Evolutionary conservation across 768 basidiomycete genomes (phyloP).

Genomic region (Boletus rubropictus): DNA sequence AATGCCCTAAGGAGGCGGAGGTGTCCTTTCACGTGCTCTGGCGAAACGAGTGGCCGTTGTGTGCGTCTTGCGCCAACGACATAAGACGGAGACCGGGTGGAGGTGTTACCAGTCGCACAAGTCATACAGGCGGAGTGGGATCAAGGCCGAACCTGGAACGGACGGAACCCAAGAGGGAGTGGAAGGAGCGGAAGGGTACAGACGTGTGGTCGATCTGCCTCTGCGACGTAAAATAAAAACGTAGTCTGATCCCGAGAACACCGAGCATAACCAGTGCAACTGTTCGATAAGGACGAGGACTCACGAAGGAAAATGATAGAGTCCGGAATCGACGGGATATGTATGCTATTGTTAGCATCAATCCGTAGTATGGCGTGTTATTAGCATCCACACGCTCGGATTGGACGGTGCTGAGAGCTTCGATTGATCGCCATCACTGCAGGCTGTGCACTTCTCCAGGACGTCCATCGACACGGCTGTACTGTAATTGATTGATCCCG

Average conservation of each 20-base stretch:
- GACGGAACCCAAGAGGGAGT: neutral
- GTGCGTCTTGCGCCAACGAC: conserved; percentile 17
- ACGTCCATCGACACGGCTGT: no score
- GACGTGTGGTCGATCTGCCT: conserved; percentile 7
- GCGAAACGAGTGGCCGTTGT: conserved; percentile 27
- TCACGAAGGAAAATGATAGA: neutral
- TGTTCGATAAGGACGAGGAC: conserved; percentile 1
- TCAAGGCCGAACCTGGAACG: neutral
- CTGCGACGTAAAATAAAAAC: conserved; percentile 7
- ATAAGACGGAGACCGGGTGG: conserved; percentile 6
- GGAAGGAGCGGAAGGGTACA: neutral
- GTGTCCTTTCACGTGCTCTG: conserved; percentile 31
- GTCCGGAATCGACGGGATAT: neutral
- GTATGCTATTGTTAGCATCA: neutral
- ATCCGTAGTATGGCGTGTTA: neutral
- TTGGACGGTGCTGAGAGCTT: neutral
- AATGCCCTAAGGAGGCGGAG: conserved; percentile 33
- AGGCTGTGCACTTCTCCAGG: conserved; percentile 7
- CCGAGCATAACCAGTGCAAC: conserved; percentile 5
- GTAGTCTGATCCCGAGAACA: neutral
- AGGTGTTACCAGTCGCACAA: neutral
- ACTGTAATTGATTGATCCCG: no score
- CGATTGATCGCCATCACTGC: no score
- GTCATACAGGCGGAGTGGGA: neutral
- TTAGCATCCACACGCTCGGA: neutral